Conservation (phyloP, 768 basidiomycete species). For the Strobilomyces confusus region DNA sequence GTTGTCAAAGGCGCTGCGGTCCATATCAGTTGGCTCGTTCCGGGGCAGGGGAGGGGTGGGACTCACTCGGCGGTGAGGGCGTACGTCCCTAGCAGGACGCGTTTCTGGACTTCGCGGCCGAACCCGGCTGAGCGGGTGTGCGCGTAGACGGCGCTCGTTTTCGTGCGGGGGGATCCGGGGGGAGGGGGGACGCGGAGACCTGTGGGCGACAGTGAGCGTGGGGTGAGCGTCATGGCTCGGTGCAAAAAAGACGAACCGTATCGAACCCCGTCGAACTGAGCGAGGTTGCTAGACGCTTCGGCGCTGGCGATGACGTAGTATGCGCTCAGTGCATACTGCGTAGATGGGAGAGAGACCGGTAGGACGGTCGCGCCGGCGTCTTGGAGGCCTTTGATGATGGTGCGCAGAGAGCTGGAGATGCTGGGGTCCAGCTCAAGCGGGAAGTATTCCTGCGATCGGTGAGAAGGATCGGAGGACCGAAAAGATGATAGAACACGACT, state of each 20-base stretch:
- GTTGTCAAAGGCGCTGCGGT: constrained; percentile 86
- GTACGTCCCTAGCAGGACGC: constrained; percentile 87
- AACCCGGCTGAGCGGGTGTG: constrained; percentile 67
- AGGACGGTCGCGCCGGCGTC: constrained; percentile 60
- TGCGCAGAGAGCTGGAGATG: constrained; percentile 44
- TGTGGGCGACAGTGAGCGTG: too few relatives aligned
- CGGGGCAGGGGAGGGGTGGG: background rate
- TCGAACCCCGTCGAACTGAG: constrained; percentile 82
- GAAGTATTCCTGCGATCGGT: constrained; percentile 86
- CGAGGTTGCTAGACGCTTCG: constrained; percentile 91
- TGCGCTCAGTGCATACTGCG: constrained; percentile 75
- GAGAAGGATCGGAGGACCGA: too few relatives aligned
- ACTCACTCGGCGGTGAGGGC: constrained; percentile 88
- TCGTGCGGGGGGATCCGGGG: constrained; percentile 39
- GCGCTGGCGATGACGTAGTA: constrained; percentile 97
- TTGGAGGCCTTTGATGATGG: constrained; percentile 39
- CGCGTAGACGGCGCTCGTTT: constrained; percentile 58
- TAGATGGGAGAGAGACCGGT: constrained; percentile 70
- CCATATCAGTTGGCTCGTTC: background rate
- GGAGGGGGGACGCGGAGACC: constrained; percentile 41
- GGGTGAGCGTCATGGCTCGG: background rate
- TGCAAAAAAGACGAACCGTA: constrained; percentile 51
- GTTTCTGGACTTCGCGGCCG: constrained; percentile 79
- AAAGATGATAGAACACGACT: constrained; percentile 9
- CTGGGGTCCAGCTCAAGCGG: constrained; percentile 57